Evolutionary conservation across 1,284 basidiomycete species (phyloP).

Genomic region (Moesziomyces sp.): DNA sequence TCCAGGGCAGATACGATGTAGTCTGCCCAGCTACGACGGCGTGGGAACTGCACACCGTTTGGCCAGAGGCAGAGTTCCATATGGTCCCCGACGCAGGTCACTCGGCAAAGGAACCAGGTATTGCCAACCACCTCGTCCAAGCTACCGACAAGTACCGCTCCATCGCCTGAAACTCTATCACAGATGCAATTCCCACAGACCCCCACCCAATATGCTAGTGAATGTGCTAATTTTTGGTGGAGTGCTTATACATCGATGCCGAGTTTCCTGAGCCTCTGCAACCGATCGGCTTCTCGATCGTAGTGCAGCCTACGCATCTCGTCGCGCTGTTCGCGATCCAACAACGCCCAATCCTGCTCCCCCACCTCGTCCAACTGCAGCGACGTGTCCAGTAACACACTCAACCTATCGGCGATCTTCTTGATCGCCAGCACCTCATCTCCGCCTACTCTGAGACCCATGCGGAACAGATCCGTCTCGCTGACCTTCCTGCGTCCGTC

Average conservation of each 20-base stretch:
- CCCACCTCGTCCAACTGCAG: constrained; percentile 48
- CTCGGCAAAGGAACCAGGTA: constrained; percentile 82
- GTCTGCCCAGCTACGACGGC: constrained; percentile 71
- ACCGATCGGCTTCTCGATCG: constrained; percentile 46
- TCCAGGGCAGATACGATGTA: constrained; percentile 76
- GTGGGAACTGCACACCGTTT: constrained; percentile 62
- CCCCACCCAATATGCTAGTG: neutral
- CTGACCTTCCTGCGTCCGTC: constrained; percentile 49
- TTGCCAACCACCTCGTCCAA: constrained; percentile 78
- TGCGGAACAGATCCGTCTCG: constrained; percentile 64
- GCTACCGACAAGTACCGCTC: constrained; percentile 69
- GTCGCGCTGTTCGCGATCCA: constrained; percentile 29
- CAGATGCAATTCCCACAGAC: neutral
- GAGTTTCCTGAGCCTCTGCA: constrained; percentile 46
- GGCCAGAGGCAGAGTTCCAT: constrained; percentile 50
- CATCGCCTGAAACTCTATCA: constrained; percentile 6
- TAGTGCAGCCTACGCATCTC: constrained; percentile 41
- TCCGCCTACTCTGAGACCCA: constrained; percentile 60
- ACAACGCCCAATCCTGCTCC: constrained; percentile 28
- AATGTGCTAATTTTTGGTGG: neutral
- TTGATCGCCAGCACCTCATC: constrained; percentile 58
- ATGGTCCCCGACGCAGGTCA: constrained; percentile 92
- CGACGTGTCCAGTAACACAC: constrained; percentile 37
- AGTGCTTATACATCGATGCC: constrained; percentile 39
- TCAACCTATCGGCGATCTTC: constrained; percentile 58